A percentile compares a stretch with the other conserved stretches of the same genome.
Evolutionary conservation across 2,329 filamentous ascomycete species (phyloP).

Genomic region (Exophiala lecanii-corni): DNA sequence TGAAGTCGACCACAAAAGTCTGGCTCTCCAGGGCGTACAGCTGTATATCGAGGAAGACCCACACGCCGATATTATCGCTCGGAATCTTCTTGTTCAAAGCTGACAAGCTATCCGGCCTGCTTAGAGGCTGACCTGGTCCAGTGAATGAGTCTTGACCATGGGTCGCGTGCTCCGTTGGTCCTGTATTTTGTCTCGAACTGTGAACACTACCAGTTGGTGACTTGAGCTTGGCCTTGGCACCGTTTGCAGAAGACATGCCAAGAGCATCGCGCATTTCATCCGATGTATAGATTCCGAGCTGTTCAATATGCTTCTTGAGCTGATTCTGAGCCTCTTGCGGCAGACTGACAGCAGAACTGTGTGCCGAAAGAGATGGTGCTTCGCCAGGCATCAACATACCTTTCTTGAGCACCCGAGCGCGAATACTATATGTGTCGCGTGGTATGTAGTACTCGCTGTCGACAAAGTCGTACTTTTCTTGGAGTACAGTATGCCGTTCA

Average conservation of each 20-base stretch:
- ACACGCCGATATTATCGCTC: constrained; percentile 54
- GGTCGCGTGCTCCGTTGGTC: constrained; percentile 11
- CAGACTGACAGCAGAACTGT: constrained; percentile 38
- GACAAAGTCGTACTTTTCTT: constrained; percentile 41
- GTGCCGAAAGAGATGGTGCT: constrained; percentile 46
- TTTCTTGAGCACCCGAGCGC: constrained; percentile 80
- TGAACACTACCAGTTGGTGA: constrained; percentile 16
- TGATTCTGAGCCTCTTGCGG: constrained; percentile 29
- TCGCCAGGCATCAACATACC: constrained; percentile 59
- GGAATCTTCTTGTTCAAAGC: constrained; percentile 23
- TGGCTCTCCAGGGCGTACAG: constrained; percentile 89
- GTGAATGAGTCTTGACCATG: constrained; percentile 22
- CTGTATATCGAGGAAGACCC: constrained; percentile 92
- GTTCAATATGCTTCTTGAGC: constrained; percentile 28
- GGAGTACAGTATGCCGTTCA: constrained; percentile 33
- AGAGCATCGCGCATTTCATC: constrained; percentile 25
- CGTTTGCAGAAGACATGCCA: constrained; percentile 19
- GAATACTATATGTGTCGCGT: constrained; percentile 91
- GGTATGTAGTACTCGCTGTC: constrained; percentile 72
- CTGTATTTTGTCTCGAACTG: constrained; percentile 17
- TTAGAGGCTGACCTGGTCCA: constrained; percentile 27
- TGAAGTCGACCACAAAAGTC: constrained; percentile 96
- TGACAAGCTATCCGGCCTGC: constrained; percentile 22
- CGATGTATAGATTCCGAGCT: constrained; percentile 23
- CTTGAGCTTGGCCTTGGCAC: constrained; percentile 7